Evolutionary conservation across 805 yeast species (phyloP), one percentile per base, ranked within the genome.

Genomic region (Wickerhamiella spandovensis): DNA sequence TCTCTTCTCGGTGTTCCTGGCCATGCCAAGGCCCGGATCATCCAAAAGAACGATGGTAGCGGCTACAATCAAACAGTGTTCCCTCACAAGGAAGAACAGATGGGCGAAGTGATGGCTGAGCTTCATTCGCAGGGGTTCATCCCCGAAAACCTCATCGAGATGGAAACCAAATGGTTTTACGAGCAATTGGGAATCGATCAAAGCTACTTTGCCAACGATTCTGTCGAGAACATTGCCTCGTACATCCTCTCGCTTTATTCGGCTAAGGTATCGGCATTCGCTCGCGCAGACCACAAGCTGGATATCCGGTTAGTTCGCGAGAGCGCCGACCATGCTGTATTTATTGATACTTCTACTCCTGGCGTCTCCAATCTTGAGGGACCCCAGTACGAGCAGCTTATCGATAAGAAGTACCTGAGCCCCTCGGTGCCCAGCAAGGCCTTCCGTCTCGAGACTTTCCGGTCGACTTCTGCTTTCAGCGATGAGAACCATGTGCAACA

Each of bases 91-190:
- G 83, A 80, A 61, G 73, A 76, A 46, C 97, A 92, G 66, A 76
- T 81, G 65, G 88, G 80, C 56, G 73, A 61, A 54, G 97, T 90
- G 43, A 77, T 87, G 67, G 95, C 87, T 63, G 73, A 79, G 41
- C 70, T 90, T 51, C 95, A 87, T 63, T 73, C 76, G 49, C 78
- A 82, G 32, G 97, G 96, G 0, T 85, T 90, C 62, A 84, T 90
- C 53, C 98, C 97, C 9, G 95, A 84, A 59, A 68, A 77, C 51
- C 72, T 87, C 59, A 84, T 90, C 56, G 96, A 88, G 67, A 72
- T 76, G 50, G 97, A 90, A 68, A 81, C 90, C 7, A 76, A 73
- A 53, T 88, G 96, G 94, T 89, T 90, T 65, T 92, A 92, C 70
- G 78, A 83, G 51, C 68, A 77, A 41, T 73, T 90, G 56, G 96